Base-by-base conservation (phyloP, 1,284 basidiomycete genomes). In the Vanrija pseudolonga region DNA sequence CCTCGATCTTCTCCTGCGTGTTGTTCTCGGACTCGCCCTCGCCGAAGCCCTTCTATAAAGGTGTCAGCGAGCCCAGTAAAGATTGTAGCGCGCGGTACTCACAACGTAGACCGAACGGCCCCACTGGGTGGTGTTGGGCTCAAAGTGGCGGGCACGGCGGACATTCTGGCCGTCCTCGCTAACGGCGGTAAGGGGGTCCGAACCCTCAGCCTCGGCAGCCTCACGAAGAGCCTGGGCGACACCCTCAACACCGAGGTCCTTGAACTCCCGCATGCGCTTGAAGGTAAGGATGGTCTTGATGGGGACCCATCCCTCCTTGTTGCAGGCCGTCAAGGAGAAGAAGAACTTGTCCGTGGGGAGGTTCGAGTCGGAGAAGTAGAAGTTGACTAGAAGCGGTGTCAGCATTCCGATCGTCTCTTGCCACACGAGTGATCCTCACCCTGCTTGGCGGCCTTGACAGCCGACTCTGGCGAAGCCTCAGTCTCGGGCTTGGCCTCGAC, bases 301-400 rank as follows among this genome's bases (percentile, higher is more conserved):
- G 1, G 92, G 86, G 11, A 98, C 85, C 93, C 92, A 98, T 64
- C 97, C 94, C 47, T 89, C 85, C 2, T 81, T 77, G 66, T 85
- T 86, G 61, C 76, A 77, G 32, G 84, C 84, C 70, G 92, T 85
- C 47, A 94, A 77, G 11, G 87, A 85, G 88, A 91, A 98, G 85
- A 98, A 92, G 81, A 96, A 98, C 86, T 89, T 93, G 84, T 98
- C 96, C 67, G 86, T 94, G 14, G 96, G 95, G 47, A 98, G 83
- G 78, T 98, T 98, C 28, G 92, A 85, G 77, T 96, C 91, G 49
- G 89, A 89, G 77, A 98, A 94, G 81, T 98, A 98, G 77, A 98
- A 98, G 76, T 95, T 90, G 69, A 97, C 94, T 96, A 60, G 26
- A 9, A 18, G 41, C 40, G 42, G 28, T 42, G 45, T n/a, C 23